Evolutionary conservation across 345 rosid species (phyloP), one percentile per base, ranked within the genome.

Genomic region (Eutrema heterophyllum): DNA sequence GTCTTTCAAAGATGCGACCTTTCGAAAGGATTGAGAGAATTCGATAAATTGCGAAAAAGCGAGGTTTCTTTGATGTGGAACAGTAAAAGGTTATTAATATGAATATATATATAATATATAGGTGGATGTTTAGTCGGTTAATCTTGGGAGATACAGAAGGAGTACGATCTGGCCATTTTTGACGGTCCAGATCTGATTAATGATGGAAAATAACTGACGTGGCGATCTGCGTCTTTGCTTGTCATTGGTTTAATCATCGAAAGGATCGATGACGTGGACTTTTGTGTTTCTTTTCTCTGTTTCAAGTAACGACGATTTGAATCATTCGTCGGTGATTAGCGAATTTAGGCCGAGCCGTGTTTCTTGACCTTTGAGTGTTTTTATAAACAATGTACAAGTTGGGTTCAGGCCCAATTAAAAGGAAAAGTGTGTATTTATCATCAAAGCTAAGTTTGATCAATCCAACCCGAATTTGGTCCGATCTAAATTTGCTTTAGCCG

Each of bases 201-300:
- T 39, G 30, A 5, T 9, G 1, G 8, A 5, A 0, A 33, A n/a
- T 1, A 9, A 2, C 70, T 70, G 62, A 70, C 54, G 71, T 64
- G 72, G 67, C 76, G 32, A 77, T 77, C 76, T 11, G 18, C 8
- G 40, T 10, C 27, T 5, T 63, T 1, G 26, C 30, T 56, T 64
- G 26, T 39, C 0, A 24, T 77, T 77, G 72, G 80, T 49, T 64
- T 0, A 5, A 0, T 5, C 21, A 2, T 6, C 5, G 0, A 0
- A 0, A 0, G 61, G 71, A 63, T 76, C 12, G 71, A 0, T 70
- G 80, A 76, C 75, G 61, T 70, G 75, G 66, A 44, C 3, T 54
- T 53, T 63, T 76, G 75, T 68, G 74, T 75, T 75, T 75, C 75
- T 68, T 76, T 36, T 9, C n/a, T 2, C 18, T 44, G 35, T 12